These are phyloP conservation scores for Lophiotrema nucula DNA, from an alignment of 495 filamentous ascomycete species.

Conservation along the genomic window DNA sequence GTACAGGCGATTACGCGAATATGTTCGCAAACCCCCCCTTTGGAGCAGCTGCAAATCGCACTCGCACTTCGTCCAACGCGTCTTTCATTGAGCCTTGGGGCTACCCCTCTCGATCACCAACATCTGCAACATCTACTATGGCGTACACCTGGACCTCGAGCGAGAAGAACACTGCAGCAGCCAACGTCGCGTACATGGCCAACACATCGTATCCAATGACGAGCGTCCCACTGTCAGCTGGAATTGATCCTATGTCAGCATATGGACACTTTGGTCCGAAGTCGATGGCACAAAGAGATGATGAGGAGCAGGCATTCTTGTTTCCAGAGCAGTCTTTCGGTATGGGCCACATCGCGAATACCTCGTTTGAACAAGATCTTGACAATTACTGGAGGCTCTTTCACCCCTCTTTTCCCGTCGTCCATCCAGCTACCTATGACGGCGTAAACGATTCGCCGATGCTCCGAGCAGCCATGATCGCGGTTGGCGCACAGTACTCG, in stretches of 20 bases:
- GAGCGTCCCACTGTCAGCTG: slow-evolving; percentile 13
- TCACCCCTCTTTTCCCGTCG: slow-evolving; percentile 45
- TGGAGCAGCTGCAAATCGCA: slow-evolving; percentile 22
- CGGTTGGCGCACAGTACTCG: slow-evolving; percentile 44
- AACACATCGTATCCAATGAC: slow-evolving; percentile 18
- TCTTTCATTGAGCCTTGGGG: slow-evolving; percentile 32
- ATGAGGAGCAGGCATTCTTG: slow-evolving; percentile 31
- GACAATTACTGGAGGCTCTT: slow-evolving; percentile 46
- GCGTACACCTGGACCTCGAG: slow-evolving; percentile 26
- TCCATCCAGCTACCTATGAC: slow-evolving; percentile 44
- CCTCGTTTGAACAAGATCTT: slow-evolving; percentile 40
- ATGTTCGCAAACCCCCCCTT: slow-evolving; percentile 27
- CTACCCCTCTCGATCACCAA: slow-evolving; percentile 31
- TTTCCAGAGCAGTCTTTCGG: slow-evolving; percentile 34
- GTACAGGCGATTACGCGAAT: slow-evolving; percentile 23
- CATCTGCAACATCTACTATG: slow-evolving; percentile 31
- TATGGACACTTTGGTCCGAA: slow-evolving; percentile 25
- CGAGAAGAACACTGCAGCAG: slow-evolving; percentile 25
- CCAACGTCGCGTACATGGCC: slow-evolving; percentile 11
- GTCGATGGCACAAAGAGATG: slow-evolving; percentile 28
- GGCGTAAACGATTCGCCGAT: slow-evolving; percentile 38
- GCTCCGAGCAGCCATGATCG: slow-evolving; percentile 45
- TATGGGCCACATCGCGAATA: slow-evolving; percentile 28
- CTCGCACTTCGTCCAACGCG: slow-evolving; percentile 35
- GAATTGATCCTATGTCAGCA: slow-evolving; percentile 20